A percentile compares a stretch with the other conserved stretches of the same genome.
Conservation (phyloP, 169 alveolate species). For the Babesia sp. region DNA sequence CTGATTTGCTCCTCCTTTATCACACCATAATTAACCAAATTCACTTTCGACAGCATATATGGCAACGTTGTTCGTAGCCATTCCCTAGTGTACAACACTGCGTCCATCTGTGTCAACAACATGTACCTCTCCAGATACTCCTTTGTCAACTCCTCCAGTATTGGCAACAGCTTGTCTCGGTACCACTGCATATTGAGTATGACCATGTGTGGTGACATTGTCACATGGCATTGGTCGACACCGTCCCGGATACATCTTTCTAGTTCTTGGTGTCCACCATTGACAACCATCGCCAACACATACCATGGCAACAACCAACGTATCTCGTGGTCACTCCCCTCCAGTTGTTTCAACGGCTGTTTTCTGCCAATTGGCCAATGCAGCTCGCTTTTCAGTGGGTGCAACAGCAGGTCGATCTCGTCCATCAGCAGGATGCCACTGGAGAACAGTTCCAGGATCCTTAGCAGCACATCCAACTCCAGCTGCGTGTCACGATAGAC, state of each 20-base stretch:
- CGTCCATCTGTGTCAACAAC: slow-evolving; percentile 60
- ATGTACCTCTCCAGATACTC: slow-evolving; percentile 68
- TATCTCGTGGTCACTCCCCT: slow-evolving; percentile 48
- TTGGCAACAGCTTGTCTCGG: slow-evolving; percentile 72
- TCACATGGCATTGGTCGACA: slow-evolving; percentile 65
- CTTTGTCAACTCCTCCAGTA: slow-evolving; percentile 74
- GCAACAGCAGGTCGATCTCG: slow-evolving; percentile 87
- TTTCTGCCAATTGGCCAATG: slow-evolving; percentile 92
- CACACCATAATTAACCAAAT: slow-evolving; percentile 82
- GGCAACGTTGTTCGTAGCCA: slow-evolving; percentile 88
- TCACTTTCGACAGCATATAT: slow-evolving; percentile 80
- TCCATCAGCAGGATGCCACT: slow-evolving; percentile 84
- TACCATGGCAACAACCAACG: slow-evolving; percentile 87
- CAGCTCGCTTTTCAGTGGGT: slow-evolving; percentile 89
- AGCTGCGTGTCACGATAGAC: slow-evolving; percentile 48
- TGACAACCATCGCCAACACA: slow-evolving; percentile 72
- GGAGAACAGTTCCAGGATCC: slow-evolving; percentile 74
- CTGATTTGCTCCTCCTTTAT: slow-evolving; percentile 61
- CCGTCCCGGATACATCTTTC: slow-evolving; percentile 49
- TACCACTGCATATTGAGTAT: slow-evolving; percentile 58
- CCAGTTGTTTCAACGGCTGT: slow-evolving; percentile 63
- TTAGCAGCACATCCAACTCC: slow-evolving; percentile 66
- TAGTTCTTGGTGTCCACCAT: slow-evolving; percentile 41
- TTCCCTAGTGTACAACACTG: slow-evolving; percentile 79
- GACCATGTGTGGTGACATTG: slow-evolving; percentile 69